These are phyloP conservation scores for Globisporangium nodosum DNA, from an alignment of 352 stramenopile species.

Conservation along the genomic window DNA sequence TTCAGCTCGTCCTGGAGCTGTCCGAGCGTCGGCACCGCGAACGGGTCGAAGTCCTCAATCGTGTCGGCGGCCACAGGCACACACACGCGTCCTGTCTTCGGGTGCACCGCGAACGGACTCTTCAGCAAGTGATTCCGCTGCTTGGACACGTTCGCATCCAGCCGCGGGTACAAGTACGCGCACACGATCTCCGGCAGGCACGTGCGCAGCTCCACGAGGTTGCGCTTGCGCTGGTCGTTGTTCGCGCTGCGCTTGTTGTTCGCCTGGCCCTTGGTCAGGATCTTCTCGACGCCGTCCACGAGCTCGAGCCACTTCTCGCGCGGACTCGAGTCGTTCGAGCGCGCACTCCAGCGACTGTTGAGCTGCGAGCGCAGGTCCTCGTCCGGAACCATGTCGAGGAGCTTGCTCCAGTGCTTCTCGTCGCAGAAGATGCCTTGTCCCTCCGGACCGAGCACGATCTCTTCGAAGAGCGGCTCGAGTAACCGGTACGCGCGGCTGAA, in stretches of 20 bases:
- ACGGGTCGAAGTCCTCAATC: conserved; percentile 86
- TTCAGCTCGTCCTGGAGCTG: conserved; percentile 84
- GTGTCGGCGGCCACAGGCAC: conserved; percentile 90
- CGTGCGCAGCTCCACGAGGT: conserved; percentile 59
- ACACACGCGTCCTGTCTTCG: conserved; percentile 97
- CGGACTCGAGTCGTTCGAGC: conserved; percentile 48
- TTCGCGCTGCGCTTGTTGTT: conserved; percentile 37
- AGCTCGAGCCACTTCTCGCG: conserved; percentile 89
- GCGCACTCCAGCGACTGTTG: conserved; percentile 44
- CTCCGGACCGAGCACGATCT: conserved; percentile 84
- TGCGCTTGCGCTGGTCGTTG: conserved; percentile 66
- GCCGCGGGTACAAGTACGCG: conserved; percentile 94
- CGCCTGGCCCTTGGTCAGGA: conserved; percentile 43
- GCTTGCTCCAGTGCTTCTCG: conserved; percentile 85
- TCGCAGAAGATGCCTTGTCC: conserved; percentile 91
- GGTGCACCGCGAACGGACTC: conserved; percentile 97
- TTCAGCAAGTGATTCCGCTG: conserved; percentile 99
- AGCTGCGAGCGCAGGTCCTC: conserved; percentile 76
- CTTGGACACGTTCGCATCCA: conserved; percentile 99
- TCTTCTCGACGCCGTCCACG: conserved; percentile 59
- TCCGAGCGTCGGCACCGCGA: conserved; percentile 79
- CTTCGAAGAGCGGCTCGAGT: conserved; percentile 94
- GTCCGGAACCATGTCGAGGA: conserved; percentile 93
- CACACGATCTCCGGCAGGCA: conserved; percentile 96
- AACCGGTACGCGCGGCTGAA: conserved; percentile 88